Evolutionary conservation across 768 basidiomycete species (phyloP).

Genomic region (Hypholoma sublateritium): DNA sequence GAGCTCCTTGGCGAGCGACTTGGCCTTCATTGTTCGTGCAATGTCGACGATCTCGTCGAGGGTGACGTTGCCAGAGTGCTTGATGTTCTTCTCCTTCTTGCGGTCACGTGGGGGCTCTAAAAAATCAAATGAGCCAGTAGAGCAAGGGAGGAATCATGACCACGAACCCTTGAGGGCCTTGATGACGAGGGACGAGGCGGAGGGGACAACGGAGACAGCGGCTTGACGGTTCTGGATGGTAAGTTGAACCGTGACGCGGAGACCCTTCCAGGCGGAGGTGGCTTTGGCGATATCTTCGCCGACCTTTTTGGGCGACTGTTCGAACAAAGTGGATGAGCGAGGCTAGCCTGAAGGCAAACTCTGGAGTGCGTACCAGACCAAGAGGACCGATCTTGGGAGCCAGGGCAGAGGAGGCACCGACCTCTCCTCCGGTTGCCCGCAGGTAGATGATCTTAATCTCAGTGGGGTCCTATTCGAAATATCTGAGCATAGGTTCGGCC

Average conservation of each 20-base stretch:
- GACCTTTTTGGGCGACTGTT: conserved; percentile 98
- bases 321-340: conserved; percentile 5
- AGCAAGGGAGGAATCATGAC: not conserved
- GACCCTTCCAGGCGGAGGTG: conserved; percentile 97
- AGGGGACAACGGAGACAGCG: conserved; percentile 92
- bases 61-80: conserved; percentile 92
- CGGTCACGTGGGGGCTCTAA: conserved; percentile 97
- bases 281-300: conserved; percentile 99
- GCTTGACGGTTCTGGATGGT: conserved; percentile 99
- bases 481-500: conserved; percentile 7
- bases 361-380: conserved; percentile 75
- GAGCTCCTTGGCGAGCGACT: conserved; percentile 91
- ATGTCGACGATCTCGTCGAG: conserved; percentile 94
- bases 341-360: not conserved
- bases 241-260: conserved; percentile 97
- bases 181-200: conserved; percentile 97
- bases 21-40: conserved; percentile 93
- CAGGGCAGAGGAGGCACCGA: conserved; percentile 96
- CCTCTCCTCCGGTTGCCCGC: conserved; percentile 97
- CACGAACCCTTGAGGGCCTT: conserved; percentile 90
- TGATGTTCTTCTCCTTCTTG: conserved; percentile 99
- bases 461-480: conserved; percentile 76
- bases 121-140: conserved; percentile 5
- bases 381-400: conserved; percentile 99
- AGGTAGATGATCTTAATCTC: conserved; percentile 99